Percentiles rank a stretch among this genome's conserved stretches.
Evolutionary conservation across 768 basidiomycete species (phyloP).

Genomic region (Fistulinella prunicolor): DNA sequence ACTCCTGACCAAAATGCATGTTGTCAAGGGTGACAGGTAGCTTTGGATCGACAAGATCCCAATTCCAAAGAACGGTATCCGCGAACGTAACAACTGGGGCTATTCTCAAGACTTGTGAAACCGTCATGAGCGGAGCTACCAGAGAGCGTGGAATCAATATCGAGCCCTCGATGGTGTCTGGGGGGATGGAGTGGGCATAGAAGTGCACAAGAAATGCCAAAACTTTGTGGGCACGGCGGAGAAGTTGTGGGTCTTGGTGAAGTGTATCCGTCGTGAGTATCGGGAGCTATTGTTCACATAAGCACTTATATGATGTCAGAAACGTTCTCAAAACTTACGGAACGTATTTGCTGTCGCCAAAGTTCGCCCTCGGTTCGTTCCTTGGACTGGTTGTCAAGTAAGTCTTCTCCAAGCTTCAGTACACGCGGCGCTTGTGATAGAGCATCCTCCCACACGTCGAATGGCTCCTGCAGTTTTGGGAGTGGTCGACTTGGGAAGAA

Average conservation of each 20-base stretch:
- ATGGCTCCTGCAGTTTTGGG: constrained; percentile 51
- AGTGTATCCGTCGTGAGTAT: constrained; percentile 57
- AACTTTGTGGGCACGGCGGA: constrained; percentile 86
- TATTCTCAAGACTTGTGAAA: constrained; percentile 76
- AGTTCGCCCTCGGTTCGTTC: constrained; percentile 55
- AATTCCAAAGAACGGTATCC: constrained; percentile 96
- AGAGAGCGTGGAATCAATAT: constrained; percentile 72
- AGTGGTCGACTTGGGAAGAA: constrained; percentile 78
- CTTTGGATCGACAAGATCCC: constrained; percentile 55
- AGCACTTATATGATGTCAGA: constrained; percentile 9
- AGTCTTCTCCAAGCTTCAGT: constrained; percentile 58
- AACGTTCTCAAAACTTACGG: constrained; percentile 44
- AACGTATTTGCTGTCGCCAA: constrained; percentile 65
- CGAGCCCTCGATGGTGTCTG: constrained; percentile 34
- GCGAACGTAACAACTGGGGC: constrained; percentile 95
- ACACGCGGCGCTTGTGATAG: constrained; percentile 51
- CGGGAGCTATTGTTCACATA: constrained; percentile 55
- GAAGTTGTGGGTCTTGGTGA: constrained; percentile 50
- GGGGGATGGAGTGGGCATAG: constrained; percentile 80
- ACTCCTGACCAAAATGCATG: constrained; percentile 59
- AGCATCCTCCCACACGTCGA: constrained; percentile 69
- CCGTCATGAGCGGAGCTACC: constrained; percentile 69
- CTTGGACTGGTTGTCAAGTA: constrained; percentile 42
- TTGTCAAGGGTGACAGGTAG: constrained; percentile 67
- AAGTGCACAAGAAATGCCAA: constrained; percentile 88